Base-by-base conservation (phyloP, 2,329 filamentous ascomycete genomes). In the Aspergillus sp. region DNA sequence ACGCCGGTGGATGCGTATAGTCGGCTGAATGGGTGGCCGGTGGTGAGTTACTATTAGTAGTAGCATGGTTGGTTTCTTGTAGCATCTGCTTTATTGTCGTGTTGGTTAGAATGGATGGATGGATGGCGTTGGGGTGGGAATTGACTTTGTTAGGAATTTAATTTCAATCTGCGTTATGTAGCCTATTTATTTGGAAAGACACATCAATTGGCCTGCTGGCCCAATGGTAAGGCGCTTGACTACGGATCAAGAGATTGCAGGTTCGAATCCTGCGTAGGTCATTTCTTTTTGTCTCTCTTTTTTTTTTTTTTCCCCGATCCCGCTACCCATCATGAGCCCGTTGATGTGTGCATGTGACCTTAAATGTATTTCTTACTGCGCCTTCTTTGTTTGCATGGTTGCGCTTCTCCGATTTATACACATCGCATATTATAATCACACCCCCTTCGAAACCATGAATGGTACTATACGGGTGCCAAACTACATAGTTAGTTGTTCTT, bases 181-280 rank as follows among this genome's bases (percentile, higher is more conserved):
- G 7, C 9, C 7, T 0, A 5, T 6, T 5, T 9, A 12, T 19
- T 28, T 19, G 1, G 4, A 15, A 30, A 6, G 3, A 9, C 2
- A 28, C 3, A 49, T 49, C 45, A n/a, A 25, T 8, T 49, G 63
- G 63, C 63, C 63, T 52, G 63, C 64, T 66, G 64, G 64, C 64
- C 64, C 64, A 66, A 66, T 66, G 64, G 64, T 56, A 66, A 66
- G 63, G 64, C 64, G 64, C 60, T 65, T 66, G 64, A 65, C 64
- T 66, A 66, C 64, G 64, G 58, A 62, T 80, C 78, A 79, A 79
- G 76, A 80, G 78, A 79, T 79, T 80, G 76, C 74, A 78, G 77
- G 78, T 80, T 80, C 78, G 77, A 79, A 59, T 66, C 72, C 72
- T 73, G 71, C 72, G 72, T 74, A 67, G 72, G 71, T 74, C 72